These are phyloP conservation scores for Apiotrichum siamense DNA, from an alignment of 1,284 basidiomycete species.

Conservation along the genomic window DNA sequence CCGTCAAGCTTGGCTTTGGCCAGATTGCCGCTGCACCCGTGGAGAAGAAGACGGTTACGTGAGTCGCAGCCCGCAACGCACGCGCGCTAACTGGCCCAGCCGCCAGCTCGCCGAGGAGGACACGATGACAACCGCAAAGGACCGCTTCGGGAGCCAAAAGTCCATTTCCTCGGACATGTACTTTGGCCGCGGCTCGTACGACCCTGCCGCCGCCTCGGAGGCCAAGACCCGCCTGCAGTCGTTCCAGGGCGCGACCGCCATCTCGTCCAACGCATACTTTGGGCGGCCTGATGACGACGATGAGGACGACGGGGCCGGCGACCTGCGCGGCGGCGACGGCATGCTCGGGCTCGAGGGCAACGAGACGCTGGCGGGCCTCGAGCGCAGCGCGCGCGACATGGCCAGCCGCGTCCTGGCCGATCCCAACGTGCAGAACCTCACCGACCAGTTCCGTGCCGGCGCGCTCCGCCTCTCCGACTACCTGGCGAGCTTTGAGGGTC, in stretches of 20 bases:
- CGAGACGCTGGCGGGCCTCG: conserved; percentile 58
- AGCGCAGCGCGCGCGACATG: conserved; percentile 73
- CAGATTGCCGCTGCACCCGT: conserved; percentile 53
- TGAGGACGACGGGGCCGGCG: conserved; percentile 44
- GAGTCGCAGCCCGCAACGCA: not conserved
- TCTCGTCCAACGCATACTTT: conserved; percentile 93
- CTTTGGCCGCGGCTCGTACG: conserved; percentile 85
- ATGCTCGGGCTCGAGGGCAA: conserved; percentile 60
- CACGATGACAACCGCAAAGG: conserved; percentile 67
- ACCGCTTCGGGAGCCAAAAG: conserved; percentile 88
- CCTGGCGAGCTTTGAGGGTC: conserved; percentile 53
- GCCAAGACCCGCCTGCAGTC: conserved; percentile 73
- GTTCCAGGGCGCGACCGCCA: conserved; percentile 89
- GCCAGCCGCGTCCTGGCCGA: conserved; percentile 73
- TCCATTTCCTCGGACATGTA: conserved; percentile 95
- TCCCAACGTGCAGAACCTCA: conserved; percentile 82
- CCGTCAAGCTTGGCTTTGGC: conserved; percentile 69
- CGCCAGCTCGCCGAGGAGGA: conserved; percentile 54
- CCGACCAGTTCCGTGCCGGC: conserved; percentile 71
- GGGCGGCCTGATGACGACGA: conserved; percentile 69
- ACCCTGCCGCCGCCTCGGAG: conserved; percentile 64
- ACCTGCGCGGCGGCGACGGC: conserved; percentile 50
- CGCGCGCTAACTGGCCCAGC: conserved; percentile 12
- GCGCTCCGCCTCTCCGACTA: conserved; percentile 79
- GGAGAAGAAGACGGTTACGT: conserved; percentile 50